Evolutionary conservation across 225 moss, liverwort and hornwort genomes (phyloP).

Genomic region (Pseudisothecium myosuroides): DNA sequence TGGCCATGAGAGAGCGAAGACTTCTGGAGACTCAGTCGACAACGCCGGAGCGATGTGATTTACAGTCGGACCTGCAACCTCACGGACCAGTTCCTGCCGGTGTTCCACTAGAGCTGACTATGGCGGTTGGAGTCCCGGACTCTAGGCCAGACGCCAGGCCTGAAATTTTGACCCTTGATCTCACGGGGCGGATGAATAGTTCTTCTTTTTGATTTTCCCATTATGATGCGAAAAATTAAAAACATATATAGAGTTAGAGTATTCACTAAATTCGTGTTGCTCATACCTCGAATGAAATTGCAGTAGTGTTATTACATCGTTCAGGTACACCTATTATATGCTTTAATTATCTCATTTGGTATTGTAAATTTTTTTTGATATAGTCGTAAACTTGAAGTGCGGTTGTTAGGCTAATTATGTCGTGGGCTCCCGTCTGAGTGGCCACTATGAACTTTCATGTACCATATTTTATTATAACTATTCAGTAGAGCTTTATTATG

Average conservation of each 20-base stretch:
- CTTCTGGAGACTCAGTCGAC: conserved; percentile 7
- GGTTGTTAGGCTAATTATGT: neutral
- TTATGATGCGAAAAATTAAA: neutral
- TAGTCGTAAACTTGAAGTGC: neutral
- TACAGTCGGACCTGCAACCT: neutral
- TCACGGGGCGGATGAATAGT: conserved; percentile 27
- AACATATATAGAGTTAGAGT: neutral
- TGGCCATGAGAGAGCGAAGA: conserved; percentile 37
- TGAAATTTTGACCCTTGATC: conserved; percentile 35
- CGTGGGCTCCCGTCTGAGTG: neutral
- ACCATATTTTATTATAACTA: neutral
- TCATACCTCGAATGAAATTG: neutral
- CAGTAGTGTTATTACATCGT: neutral
- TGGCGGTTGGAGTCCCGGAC: conserved; percentile 24
- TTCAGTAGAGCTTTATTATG: neutral
- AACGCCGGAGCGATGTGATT: neutral
- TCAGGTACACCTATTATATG: neutral
- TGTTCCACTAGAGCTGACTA: conserved; percentile 25
- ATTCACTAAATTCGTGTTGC: neutral
- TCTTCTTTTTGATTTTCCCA: neutral
- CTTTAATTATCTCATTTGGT: neutral
- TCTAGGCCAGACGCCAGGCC: conserved; percentile 2
- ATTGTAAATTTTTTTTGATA: neutral
- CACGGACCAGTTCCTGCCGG: neutral
- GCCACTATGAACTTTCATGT: neutral